These are phyloP conservation scores for Mimosa pudica DNA, from an alignment of 306 rosid genomes.

Conservation along the genomic window DNA sequence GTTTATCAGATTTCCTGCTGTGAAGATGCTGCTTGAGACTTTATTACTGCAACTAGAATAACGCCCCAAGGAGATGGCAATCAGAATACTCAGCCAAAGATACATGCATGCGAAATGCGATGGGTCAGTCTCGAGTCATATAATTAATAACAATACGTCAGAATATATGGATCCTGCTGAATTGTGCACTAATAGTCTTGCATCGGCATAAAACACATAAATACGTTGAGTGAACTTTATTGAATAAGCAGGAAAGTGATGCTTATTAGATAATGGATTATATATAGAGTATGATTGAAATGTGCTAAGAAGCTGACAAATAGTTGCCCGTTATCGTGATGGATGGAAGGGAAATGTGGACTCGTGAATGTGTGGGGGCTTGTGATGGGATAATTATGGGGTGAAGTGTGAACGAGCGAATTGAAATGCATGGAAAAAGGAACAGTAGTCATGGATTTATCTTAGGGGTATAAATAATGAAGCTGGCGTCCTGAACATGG, in stretches of 20 bases:
- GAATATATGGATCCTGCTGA: no score
- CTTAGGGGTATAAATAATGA: not conserved
- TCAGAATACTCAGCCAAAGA: no score
- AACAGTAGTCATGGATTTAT: not conserved
- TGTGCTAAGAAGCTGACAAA: not conserved
- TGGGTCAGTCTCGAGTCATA: no score
- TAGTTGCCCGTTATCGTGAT: not conserved
- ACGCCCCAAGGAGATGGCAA: no score
- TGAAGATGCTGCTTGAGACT: no score
- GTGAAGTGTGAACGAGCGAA: not conserved
- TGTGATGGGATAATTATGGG: no score
- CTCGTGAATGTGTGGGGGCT: conserved; percentile 49
- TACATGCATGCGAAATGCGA: no score
- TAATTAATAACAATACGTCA: no score
- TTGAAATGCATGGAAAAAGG: not conserved
- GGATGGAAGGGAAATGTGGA: not conserved
- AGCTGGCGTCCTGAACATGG: not conserved
- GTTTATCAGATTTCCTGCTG: no score
- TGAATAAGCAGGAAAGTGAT: not conserved
- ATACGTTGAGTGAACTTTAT: not conserved
- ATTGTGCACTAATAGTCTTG: not conserved
- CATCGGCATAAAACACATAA: not conserved
- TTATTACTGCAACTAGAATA: no score
- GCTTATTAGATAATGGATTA: not conserved
- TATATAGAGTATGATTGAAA: not conserved